These are phyloP conservation scores for Alternaria sp. DNA, from an alignment of 2,329 filamentous ascomycete species.

Conservation along the genomic window DNA sequence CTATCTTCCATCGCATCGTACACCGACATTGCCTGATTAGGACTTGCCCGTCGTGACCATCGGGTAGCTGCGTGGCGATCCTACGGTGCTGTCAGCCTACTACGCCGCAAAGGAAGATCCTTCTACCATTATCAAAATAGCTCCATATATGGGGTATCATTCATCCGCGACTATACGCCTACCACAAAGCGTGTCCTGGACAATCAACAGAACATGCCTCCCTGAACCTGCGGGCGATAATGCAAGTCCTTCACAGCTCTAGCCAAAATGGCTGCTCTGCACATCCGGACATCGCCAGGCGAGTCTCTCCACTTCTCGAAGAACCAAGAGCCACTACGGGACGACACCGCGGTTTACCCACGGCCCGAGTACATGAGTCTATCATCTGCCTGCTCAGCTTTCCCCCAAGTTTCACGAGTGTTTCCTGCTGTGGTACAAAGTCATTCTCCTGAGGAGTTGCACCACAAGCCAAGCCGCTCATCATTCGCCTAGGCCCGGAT, in stretches of 20 bases:
- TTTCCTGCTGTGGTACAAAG: conserved; percentile 14
- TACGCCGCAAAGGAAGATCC: conserved; percentile 10
- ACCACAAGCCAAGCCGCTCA: conserved; percentile 5
- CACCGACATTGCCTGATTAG: conserved; percentile 6
- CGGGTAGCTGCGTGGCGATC: conserved; percentile 15
- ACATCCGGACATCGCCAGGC: background rate
- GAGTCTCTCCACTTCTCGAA: conserved; percentile 1
- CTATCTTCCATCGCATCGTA: conserved; percentile 8
- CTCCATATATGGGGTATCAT: conserved; percentile 5
- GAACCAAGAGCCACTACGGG: background rate
- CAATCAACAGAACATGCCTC: conserved; percentile 2
- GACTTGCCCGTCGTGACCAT: conserved; percentile 10
- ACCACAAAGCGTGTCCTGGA: conserved; percentile 2
- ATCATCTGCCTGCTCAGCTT: background rate
- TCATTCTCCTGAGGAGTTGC: conserved; percentile 9
- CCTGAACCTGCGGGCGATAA: background rate
- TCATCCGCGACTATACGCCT: background rate
- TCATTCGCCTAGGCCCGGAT: conserved; percentile 1
- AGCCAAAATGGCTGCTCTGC: background rate
- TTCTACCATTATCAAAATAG: conserved; percentile 1
- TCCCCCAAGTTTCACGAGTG: conserved; percentile 16
- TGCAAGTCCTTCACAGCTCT: conserved; percentile 2
- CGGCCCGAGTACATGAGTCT: conserved; percentile 7
- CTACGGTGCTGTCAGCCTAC: conserved; percentile 1
- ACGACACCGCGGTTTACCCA: conserved; percentile 7